Percentiles rank a stretch among this genome's conserved stretches.
Evolutionary conservation across 345 rosid species (phyloP).

Genomic region (Rhizophora apiculata): DNA sequence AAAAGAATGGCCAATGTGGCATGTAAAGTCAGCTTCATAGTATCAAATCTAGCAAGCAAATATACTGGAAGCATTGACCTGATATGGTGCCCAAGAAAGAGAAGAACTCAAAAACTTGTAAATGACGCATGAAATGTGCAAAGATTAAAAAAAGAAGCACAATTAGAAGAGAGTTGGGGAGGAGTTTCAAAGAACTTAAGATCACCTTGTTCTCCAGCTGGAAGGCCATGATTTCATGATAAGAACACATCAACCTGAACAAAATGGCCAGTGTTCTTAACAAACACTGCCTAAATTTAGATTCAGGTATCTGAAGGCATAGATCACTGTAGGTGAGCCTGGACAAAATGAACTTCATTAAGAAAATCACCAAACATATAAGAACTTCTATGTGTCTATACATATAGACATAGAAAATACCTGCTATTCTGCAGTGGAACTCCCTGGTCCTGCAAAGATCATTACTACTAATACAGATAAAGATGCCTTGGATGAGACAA

Average conservation of each 20-base stretch:
- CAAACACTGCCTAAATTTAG: constrained; percentile 88
- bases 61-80: background rate
- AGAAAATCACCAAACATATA: constrained; percentile 16
- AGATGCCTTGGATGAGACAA: background rate
- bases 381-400: background rate
- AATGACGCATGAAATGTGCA: too few species aligned
- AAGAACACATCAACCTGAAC: constrained; percentile 82
- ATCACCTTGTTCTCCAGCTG: constrained; percentile 58
- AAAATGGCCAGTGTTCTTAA: constrained; percentile 79
- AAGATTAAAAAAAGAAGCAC: background rate
- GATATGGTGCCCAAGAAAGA: background rate
- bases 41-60: background rate
- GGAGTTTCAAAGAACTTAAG: constrained; percentile 18
- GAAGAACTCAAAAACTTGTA: background rate
- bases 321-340: constrained; percentile 99
- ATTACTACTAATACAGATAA: constrained; percentile 11
- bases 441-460: constrained; percentile 67
- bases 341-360: constrained; percentile 31
- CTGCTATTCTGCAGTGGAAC: constrained; percentile 59
- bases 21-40: background rate
- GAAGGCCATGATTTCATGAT: constrained; percentile 85
- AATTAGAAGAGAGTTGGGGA: background rate
- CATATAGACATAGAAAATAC: constrained; percentile 27
- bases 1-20: background rate
- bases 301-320: constrained; percentile 89